Evolutionary conservation across 1,284 basidiomycete genomes (phyloP), one percentile per base, ranked within the genome.

Genomic region (Sanghuangporus sanghuang): DNA sequence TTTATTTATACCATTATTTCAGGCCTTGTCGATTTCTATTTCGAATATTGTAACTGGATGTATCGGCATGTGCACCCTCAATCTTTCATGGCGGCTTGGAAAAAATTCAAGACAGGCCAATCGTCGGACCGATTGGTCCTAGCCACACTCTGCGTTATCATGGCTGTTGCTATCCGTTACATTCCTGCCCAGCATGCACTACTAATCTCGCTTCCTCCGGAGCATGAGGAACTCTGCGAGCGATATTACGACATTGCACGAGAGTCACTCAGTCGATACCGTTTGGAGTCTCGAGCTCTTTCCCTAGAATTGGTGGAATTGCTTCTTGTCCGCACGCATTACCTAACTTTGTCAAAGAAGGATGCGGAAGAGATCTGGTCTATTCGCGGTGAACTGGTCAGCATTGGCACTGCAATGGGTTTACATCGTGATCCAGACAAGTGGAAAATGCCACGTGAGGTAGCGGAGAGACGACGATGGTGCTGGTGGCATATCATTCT

Each of bases 401-500:
- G 83, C 18, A 86, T 91, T 66, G 87, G 81, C 8, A 86, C 84
- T 66, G 90, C 90, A 16, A 87, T 93, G 85, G 90, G 90, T 6
- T 76, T 93, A n/a, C 90, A 93, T 74, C 85, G 91, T 18, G 90
- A 93, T 74, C 90, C 90, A 12, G 85, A 83, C 53, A 86, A 85
- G 70, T 88, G 84, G 79, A 80, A 80, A 65, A 86, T 91, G 79
- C 81, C 80, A 49, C 78, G 80, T 62, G 85, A 85, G 63, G 74
- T 85, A 5, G 86, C 89, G 46, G 90, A 92, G 73, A 81, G 90
- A 62, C 78, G 90, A 59, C 79, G 90, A 55, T 92, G 90, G 90
- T 88, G 89, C 2, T 93, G 90, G 90, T 93, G 90, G 90, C 89
- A 92, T 74, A 87, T 90, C 67, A 74, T 93, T 52, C 77, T 90